A percentile compares a stretch with the other conserved stretches of the same genome.
These are phyloP conservation scores for Cerioporus squamosus DNA, from an alignment of 1,284 basidiomycete species.

Conservation along the genomic window DNA sequence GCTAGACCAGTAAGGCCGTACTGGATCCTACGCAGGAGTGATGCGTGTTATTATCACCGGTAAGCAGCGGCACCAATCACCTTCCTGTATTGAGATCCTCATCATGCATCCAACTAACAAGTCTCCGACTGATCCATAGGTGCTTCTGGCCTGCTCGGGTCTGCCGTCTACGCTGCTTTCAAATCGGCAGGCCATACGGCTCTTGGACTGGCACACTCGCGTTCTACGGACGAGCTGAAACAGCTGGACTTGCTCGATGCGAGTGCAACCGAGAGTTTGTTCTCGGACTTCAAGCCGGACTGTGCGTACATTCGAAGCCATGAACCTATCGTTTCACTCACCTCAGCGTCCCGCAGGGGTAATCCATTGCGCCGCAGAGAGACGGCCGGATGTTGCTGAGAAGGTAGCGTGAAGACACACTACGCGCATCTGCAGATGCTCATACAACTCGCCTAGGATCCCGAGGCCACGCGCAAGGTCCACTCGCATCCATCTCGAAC, in stretches of 20 bases:
- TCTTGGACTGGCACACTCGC: constrained; percentile 67
- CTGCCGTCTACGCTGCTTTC: constrained; percentile 69
- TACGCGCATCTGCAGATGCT: neutral
- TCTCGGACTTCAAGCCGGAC: constrained; percentile 61
- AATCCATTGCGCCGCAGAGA: constrained; percentile 85
- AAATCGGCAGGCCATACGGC: constrained; percentile 46
- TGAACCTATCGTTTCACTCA: neutral
- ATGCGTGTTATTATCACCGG: constrained; percentile 59
- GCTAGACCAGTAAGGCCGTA: neutral
- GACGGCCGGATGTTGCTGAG: constrained; percentile 83
- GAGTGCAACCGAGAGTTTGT: constrained; percentile 50
- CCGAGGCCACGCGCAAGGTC: constrained; percentile 66
- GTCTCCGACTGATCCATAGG: constrained; percentile 44
- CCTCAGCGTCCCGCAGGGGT: constrained; percentile 53
- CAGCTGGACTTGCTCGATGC: constrained; percentile 65
- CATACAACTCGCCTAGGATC: constrained; percentile 47
- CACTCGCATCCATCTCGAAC: constrained; percentile 3
- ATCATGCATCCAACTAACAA: neutral
- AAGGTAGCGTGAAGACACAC: constrained; percentile 44
- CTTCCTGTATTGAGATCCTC: neutral
- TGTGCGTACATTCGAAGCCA: constrained; percentile 53
- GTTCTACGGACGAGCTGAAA: constrained; percentile 53
- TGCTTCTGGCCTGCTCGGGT: constrained; percentile 78
- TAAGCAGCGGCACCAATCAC: constrained; percentile 27
- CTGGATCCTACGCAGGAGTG: neutral